Evolutionary conservation across 164 flowering plant species (phyloP).

Genomic region (Aristolochia contorta): DNA sequence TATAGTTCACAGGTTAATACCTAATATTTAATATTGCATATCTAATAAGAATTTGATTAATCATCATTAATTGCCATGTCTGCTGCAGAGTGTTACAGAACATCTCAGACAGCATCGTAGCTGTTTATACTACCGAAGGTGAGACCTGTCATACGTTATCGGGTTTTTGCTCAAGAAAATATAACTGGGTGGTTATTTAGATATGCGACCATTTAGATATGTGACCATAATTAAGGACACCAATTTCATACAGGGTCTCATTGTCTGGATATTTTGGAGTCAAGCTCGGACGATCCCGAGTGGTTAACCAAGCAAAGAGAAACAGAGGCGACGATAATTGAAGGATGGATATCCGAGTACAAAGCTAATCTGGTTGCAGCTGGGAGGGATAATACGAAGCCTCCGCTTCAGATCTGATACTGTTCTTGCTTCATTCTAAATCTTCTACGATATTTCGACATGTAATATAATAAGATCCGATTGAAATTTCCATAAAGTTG

Average conservation of each 20-base stretch:
- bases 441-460: no score
- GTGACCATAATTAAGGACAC: not conserved
- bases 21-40: no score
- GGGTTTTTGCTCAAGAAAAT: no score
- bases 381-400: no score
- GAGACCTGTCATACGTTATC: not conserved
- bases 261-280: not conserved
- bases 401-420: no score
- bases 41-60: not conserved
- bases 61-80: not conserved
- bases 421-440: no score
- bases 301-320: conserved; percentile 2
- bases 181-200: not conserved
- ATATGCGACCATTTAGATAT: not conserved
- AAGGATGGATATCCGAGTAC: not conserved
- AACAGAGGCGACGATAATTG: not conserved
- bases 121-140: conserved; percentile 35
- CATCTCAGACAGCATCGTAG: conserved; percentile 46
- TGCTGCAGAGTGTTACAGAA: conserved; percentile 32
- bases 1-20: no score
- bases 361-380: not conserved
- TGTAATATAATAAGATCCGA: no score
- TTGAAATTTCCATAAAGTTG: no score
- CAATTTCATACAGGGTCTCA: not conserved
- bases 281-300: not conserved